A percentile compares a stretch with the other conserved stretches of the same genome.
phyloP scores from a whole-genome alignment of 768 basidiomycete species.

The Galerina sulciceps region DNA sequence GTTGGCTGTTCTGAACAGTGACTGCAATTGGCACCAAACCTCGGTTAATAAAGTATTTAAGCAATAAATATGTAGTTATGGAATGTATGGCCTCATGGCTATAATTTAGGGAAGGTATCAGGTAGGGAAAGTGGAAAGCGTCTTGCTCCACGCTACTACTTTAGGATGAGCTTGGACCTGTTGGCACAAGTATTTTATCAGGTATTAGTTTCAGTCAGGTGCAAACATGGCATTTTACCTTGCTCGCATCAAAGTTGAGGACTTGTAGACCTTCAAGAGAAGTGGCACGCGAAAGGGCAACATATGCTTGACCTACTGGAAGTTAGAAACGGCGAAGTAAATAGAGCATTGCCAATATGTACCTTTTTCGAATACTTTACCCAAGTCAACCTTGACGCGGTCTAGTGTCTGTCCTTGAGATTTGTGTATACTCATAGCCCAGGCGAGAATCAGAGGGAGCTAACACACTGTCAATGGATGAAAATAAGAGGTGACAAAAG shows the following conservation, averaged over 20 bases:
- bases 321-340: neutral
- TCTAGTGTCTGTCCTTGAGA: conserved; percentile 97
- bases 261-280: conserved; percentile 85
- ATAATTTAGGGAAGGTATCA: neutral
- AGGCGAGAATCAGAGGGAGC: conserved; percentile 88
- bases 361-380: conserved; percentile 93
- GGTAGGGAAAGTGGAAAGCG: conserved; percentile 52
- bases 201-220: neutral
- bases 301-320: conserved; percentile 81
- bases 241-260: conserved; percentile 72
- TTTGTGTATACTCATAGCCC: conserved; percentile 99
- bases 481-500: neutral
- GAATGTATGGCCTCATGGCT: neutral
- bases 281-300: conserved; percentile 89
- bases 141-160: conserved; percentile 74
- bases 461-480: conserved; percentile 28
- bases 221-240: conserved; percentile 46
- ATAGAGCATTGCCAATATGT: conserved; percentile 9
- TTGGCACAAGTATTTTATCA: neutral
- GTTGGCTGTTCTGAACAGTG: too few relatives aligned
- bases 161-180: conserved; percentile 77
- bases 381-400: conserved; percentile 92
- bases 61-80: neutral
- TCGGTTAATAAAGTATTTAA: conserved; percentile 1
- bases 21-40: neutral